Base-by-base conservation (phyloP, 2,329 filamentous ascomycete species). In the Arthrobotrys iridis region DNA sequence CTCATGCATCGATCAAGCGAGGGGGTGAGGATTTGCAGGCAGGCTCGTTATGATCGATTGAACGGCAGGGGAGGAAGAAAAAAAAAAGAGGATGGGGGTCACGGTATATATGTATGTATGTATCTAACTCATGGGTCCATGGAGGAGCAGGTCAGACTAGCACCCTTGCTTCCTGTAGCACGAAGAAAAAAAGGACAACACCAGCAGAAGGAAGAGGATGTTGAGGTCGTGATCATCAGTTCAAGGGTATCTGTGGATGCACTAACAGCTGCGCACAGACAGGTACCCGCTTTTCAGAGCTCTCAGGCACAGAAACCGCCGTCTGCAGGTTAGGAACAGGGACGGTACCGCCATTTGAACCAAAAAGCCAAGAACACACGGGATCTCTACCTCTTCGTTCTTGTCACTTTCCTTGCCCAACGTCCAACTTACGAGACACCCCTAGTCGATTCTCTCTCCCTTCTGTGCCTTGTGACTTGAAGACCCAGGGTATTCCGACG, bases 211-310 rank as follows among this genome's bases (percentile, higher is more conserved):
- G 26, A 15, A 22, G 24, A 15, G 50, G 22, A 63, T 46, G 24
- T 48, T 3, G 41, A 11, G 41, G 22, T 52, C 20, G 45, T 68
- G 63, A 64, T 75, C 71, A 75, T 35, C 71, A 63, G 63, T 28
- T 48, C 70, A 67, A 62, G 60, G 52, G 60, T 55, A 45, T 41
- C 40, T 40, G 24, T 73, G 59, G 33, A 57, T 60, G 55, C 50
- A 24, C 15, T 59, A 55, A 41, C 40, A 55, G 43, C 33, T 60
- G 57, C 71, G 71, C 71, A 75, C 71, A 75, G 71, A 75, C 71
- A 75, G 71, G 71, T 75, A 75, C 71, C 71, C 63, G 71, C 63
- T 41, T 55, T 35, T 33, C 22, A 46, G 57, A 46, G 43, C 58
- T 57, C 66, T 74, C 70, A 74, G 70, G 68, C 68, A 66, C 66